A percentile compares a stretch with the other conserved stretches of the same genome.
These are phyloP conservation scores for Corynespora cassiicola DNA, from an alignment of 2,329 filamentous ascomycete genomes.

Conservation along the genomic window DNA sequence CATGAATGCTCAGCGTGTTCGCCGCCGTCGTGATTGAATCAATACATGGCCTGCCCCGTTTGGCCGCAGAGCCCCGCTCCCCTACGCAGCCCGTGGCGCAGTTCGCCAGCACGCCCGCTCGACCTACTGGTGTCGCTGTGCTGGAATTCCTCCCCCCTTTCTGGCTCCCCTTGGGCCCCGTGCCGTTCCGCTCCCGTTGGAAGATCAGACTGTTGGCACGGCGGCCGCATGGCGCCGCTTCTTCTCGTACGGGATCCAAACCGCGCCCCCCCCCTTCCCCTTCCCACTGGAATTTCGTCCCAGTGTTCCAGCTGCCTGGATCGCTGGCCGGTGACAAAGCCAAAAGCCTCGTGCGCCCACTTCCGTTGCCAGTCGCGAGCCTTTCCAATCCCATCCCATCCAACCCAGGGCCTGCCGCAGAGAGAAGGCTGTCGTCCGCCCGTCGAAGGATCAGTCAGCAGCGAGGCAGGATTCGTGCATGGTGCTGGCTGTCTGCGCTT, in stretches of 20 bases:
- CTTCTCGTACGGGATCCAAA: slow-evolving; percentile 2
- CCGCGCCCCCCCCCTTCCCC: slow-evolving; percentile 1
- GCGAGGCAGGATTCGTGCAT: not conserved
- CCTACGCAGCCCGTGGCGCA: slow-evolving; percentile 1
- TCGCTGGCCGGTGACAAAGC: not conserved
- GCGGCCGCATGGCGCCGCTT: slow-evolving; percentile 3
- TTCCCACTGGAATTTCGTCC: not conserved
- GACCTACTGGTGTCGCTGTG: not conserved
- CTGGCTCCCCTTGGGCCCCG: slow-evolving; percentile 14
- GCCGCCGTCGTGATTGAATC: not conserved
- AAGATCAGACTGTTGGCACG: slow-evolving; percentile 5
- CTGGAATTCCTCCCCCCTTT: slow-evolving; percentile 2
- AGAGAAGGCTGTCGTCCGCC: slow-evolving; percentile 7
- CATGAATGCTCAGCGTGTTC: not conserved
- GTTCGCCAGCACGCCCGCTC: not conserved
- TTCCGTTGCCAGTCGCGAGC: slow-evolving; percentile 1
- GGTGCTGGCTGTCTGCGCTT: slow-evolving; percentile 8
- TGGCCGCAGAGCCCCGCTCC: not conserved
- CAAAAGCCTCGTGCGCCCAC: slow-evolving; percentile 1
- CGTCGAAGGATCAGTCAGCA: slow-evolving; percentile 8
- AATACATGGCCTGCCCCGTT: slow-evolving; percentile 1
- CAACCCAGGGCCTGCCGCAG: too few relatives aligned
- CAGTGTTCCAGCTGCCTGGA: too few relatives aligned
- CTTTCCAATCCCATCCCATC: slow-evolving; percentile 2
- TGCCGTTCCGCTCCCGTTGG: slow-evolving; percentile 20